Base-by-base conservation (phyloP, 805 yeast species). In the Pachysolen tannophilus region DNA sequence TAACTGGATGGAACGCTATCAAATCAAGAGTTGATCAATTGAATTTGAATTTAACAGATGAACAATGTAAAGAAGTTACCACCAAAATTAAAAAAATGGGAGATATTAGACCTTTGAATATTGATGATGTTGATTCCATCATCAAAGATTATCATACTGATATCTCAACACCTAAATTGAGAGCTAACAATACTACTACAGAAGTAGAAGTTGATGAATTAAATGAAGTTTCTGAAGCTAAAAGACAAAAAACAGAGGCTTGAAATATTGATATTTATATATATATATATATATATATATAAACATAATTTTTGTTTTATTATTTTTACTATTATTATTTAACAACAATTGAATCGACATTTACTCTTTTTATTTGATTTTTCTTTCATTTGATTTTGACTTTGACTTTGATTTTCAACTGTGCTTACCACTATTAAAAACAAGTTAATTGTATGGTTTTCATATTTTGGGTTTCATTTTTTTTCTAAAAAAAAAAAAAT, bases 1-100 rank as follows among this genome's bases (percentile, higher is more conserved):
- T 72, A 50, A 72, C 79, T 10, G 79, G 79, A 24, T 72, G 79
- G 79, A 72, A 72, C 49, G 79, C 78, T 25, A 72, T 72, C 55
- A 72, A 72, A 52, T 63, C 75, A 25, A 64, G 79, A 57, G 78
- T 72, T 35, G 78, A 72, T 50, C 78, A 72, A 48, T 63, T 72
- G 58, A 72, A 72, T 49, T 60, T 72, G 56, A 58, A 69, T 45
- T 58, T 72, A 50, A 60, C 72, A 30, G 79, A 72, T 49, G 75
- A 68, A 39, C 78, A 72, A 56, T 62, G 72, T 50, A 72, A 72
- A 56, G 70, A 63, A 47, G 75, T 72, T 28, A 72, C 79, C 4
- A 52, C 53, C 43, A 71, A 71, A 56, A 71, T 72, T 48, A 72
- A 72, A 55, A 51, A 61, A 50, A 63, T 72, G 62, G 79, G 79